Evolutionary conservation across 1,139 yeast species (phyloP).

Genomic region (Candida neerlandica): DNA sequence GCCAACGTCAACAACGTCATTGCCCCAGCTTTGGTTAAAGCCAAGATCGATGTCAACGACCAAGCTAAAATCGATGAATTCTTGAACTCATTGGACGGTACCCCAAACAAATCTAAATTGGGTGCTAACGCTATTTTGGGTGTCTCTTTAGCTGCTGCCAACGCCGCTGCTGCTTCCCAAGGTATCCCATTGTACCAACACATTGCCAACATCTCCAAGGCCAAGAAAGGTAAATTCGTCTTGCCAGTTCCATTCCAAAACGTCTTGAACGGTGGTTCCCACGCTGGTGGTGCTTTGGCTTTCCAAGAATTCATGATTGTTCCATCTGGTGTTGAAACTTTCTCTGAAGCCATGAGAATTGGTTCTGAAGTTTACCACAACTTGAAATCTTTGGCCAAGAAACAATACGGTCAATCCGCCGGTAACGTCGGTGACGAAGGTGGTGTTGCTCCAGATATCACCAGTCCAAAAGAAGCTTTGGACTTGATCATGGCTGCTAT

Average conservation of each 20-base stretch:
- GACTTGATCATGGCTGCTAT: constrained; percentile 88
- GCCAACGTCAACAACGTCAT: constrained; percentile 85
- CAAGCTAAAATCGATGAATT: constrained; percentile 81
- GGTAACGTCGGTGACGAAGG: constrained; percentile 99
- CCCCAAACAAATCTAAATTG: constrained; percentile 89
- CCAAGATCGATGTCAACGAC: constrained; percentile 72
- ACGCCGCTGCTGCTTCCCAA: constrained; percentile 94
- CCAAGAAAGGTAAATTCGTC: constrained; percentile 64
- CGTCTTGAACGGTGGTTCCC: constrained; percentile 98
- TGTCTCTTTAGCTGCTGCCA: constrained; percentile 90
- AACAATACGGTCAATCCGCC: constrained; percentile 93
- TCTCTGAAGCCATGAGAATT: constrained; percentile 91
- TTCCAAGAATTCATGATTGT: constrained; percentile 99
- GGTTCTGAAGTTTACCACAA: constrained; percentile 97
- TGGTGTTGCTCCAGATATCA: constrained; percentile 98
- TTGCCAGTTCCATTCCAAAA: constrained; percentile 97
- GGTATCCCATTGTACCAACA: constrained; percentile 84
- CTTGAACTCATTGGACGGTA: constrained; percentile 80
- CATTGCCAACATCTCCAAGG: constrained; percentile 70
- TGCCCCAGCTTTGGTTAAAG: constrained; percentile 84
- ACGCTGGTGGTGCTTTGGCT: constrained; percentile 98
- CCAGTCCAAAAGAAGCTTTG: constrained; percentile 91
- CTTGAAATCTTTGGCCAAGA: constrained; percentile 87
- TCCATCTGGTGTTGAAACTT: constrained; percentile 83
- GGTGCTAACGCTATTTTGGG: constrained; percentile 97